phyloP scores from a whole-genome alignment of 345 rosid genomes.

The Hirschfeldia incana region DNA sequence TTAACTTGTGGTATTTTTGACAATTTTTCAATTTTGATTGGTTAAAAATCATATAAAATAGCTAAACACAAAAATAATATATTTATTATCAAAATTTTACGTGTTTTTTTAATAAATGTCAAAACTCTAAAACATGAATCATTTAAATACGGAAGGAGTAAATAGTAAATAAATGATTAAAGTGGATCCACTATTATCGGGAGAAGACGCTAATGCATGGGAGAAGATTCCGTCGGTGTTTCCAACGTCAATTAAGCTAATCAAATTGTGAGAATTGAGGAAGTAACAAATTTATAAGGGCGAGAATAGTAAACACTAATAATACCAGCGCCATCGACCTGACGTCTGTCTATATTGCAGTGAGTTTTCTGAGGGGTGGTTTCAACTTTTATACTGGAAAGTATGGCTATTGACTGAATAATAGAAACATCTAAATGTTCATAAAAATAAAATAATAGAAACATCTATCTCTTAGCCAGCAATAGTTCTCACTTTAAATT shows the following conservation, averaged over 20 bases:
- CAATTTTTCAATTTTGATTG: too few relatives aligned
- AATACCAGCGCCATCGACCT: background rate
- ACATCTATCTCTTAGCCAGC: background rate
- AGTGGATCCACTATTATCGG: constrained; percentile 35
- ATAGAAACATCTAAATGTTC: background rate
- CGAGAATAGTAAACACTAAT: background rate
- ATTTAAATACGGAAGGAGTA: too few relatives aligned
- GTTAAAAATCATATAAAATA: too few relatives aligned
- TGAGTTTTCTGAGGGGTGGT: background rate
- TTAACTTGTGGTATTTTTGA: too few relatives aligned
- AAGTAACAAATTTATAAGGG: background rate
- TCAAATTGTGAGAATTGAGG: background rate
- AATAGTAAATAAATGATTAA: constrained; percentile 16
- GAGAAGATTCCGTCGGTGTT: constrained; percentile 34
- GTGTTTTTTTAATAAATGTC: too few relatives aligned
- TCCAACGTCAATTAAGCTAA: background rate
- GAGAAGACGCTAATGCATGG: constrained; percentile 14
- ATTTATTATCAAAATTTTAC: too few relatives aligned
- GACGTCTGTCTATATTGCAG: background rate
- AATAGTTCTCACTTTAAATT: background rate
- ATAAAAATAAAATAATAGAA: background rate
- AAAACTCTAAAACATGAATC: too few relatives aligned
- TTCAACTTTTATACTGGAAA: background rate
- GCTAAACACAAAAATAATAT: too few relatives aligned
- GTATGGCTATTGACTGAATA: background rate